Conservation (phyloP, 164 flowering plant genomes). For the Houttuynia cordata region DNA sequence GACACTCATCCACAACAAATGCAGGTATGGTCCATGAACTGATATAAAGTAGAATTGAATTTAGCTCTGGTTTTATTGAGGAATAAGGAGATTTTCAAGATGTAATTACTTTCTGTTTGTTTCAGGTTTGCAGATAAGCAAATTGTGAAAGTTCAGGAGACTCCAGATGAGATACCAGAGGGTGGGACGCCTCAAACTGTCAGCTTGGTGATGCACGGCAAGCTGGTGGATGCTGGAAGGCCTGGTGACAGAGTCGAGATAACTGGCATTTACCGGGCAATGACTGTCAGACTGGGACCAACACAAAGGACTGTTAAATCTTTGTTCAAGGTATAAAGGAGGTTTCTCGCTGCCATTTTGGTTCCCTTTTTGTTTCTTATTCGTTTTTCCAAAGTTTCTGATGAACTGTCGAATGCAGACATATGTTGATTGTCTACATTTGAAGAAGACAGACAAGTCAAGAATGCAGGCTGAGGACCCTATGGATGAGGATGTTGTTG, state of each 20-base stretch:
- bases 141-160: slow-evolving; percentile 93
- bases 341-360: background rate
- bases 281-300: slow-evolving; percentile 89
- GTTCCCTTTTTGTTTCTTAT: no score
- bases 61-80: background rate
- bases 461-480: slow-evolving; percentile 73
- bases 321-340: slow-evolving; percentile 53
- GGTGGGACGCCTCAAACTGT: slow-evolving; percentile 99
- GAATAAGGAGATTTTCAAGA: background rate
- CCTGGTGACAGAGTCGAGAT: slow-evolving; percentile 99
- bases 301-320: slow-evolving; percentile 93
- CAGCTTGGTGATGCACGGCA: slow-evolving; percentile 95
- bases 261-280: slow-evolving; percentile 98
- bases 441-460: slow-evolving; percentile 78
- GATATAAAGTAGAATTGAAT: background rate
- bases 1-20: slow-evolving; percentile 83
- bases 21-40: slow-evolving; percentile 41
- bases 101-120: background rate
- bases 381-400: background rate
- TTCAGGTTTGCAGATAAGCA: slow-evolving; percentile 89
- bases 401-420: slow-evolving; percentile 39
- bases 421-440: slow-evolving; percentile 88
- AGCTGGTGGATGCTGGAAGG: slow-evolving; percentile 84
- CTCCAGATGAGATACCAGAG: slow-evolving; percentile 97
- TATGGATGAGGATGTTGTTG: slow-evolving; percentile 40